Percentiles rank a stretch among this genome's conserved stretches.
These are phyloP conservation scores for Fraxinus excelsior DNA, from an alignment of 257 asterid genomes.

Conservation along the genomic window DNA sequence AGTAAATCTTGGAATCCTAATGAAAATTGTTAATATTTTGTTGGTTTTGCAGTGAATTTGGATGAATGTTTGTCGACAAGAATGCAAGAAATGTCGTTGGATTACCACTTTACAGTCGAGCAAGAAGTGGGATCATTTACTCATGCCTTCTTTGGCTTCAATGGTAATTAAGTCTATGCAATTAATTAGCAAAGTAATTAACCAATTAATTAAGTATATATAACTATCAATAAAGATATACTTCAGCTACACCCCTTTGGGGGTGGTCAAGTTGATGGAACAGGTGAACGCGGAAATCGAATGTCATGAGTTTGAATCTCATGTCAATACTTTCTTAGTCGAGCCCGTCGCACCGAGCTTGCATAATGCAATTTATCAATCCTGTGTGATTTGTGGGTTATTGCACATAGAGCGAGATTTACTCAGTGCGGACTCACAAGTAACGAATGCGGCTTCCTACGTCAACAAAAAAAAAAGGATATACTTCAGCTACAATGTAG, in stretches of 20 bases:
- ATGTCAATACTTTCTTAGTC: too few species aligned
- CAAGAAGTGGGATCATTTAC: constrained; percentile 98
- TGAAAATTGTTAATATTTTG: background rate
- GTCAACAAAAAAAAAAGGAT: too few species aligned
- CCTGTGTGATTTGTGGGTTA: too few species aligned
- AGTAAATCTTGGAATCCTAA: too few species aligned
- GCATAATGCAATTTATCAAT: too few species aligned
- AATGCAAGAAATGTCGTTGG: constrained; percentile 97
- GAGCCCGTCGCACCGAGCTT: too few species aligned
- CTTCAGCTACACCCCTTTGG: constrained; percentile 23
- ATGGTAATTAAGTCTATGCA: constrained; percentile 46
- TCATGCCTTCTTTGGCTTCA: constrained; percentile 97
- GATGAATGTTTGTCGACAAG: constrained; percentile 88
- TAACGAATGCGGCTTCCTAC: too few species aligned
- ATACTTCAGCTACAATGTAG: constrained; percentile 25
- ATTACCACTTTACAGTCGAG: constrained; percentile 88
- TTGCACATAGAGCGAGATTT: too few species aligned
- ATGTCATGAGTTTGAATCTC: too few species aligned
- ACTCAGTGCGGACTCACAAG: too few species aligned
- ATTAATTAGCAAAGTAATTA: background rate
- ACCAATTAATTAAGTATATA: background rate
- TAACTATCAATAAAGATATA: background rate
- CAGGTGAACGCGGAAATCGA: too few species aligned
- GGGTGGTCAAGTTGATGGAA: too few species aligned
- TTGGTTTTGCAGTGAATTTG: constrained; percentile 66